Percentiles rank a stretch among this genome's conserved stretches.
These are phyloP conservation scores for Brassica juncea DNA, from an alignment of 345 rosid genomes.

Conservation along the genomic window DNA sequence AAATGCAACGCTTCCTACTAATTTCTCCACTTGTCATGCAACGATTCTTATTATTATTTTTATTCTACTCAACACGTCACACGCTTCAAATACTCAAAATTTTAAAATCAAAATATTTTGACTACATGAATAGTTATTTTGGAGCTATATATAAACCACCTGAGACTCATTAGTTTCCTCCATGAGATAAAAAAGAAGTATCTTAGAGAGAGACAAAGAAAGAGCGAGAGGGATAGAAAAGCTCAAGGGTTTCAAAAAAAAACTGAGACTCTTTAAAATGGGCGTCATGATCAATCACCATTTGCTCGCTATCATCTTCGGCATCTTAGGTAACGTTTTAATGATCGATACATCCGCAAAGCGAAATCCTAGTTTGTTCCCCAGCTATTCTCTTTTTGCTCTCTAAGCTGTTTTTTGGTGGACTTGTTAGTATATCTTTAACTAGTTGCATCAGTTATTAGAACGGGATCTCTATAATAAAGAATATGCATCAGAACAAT, in stretches of 20 bases:
- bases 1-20: constrained; percentile 61
- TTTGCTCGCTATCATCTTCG: constrained; percentile 51
- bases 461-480: no score
- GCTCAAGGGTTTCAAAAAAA: constrained; percentile 40
- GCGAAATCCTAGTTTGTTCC: not conserved
- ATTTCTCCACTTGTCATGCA: constrained; percentile 73
- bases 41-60: not conserved
- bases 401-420: not conserved
- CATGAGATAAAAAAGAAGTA: constrained; percentile 15
- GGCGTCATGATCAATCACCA: constrained; percentile 42
- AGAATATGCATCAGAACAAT: not conserved
- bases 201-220: constrained; percentile 6
- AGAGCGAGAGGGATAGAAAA: constrained; percentile 11
- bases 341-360: not conserved
- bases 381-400: not conserved
- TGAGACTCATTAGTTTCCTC: constrained; percentile 33
- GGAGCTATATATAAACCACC: constrained; percentile 44
- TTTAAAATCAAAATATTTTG: not conserved
- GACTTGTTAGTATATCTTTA: not conserved
- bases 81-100: constrained; percentile 29
- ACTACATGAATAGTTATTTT: constrained; percentile 30
- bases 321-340: constrained; percentile 63
- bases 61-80: constrained; percentile 31
- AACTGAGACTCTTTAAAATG: constrained; percentile 39
- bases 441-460: not conserved